A percentile compares a stretch with the other conserved stretches of the same genome.
These are phyloP conservation scores for Citrus hindsii DNA, from an alignment of 345 rosid species.

Conservation along the genomic window DNA sequence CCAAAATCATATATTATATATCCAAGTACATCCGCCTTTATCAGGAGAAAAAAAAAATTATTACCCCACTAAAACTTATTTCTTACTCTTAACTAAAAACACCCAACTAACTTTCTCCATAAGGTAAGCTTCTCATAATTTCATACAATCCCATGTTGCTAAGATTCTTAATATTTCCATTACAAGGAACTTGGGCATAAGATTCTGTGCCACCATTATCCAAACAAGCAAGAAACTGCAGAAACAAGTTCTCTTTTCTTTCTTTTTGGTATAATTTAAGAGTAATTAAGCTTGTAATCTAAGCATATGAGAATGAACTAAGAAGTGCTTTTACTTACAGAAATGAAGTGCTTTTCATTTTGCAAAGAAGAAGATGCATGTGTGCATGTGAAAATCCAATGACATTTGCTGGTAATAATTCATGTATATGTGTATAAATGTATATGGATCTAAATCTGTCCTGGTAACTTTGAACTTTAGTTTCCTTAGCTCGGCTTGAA, in stretches of 20 bases:
- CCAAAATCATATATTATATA: background rate
- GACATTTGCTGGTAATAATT: background rate
- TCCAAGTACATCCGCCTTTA: background rate
- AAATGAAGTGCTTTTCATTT: background rate
- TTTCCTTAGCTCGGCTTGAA: background rate
- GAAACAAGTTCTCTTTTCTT: background rate
- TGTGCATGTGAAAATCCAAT: constrained; percentile 28
- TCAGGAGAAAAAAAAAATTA: background rate
- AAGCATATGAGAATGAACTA: background rate
- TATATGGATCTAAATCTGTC: constrained; percentile 14
- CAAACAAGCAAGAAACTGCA: constrained; percentile 1
- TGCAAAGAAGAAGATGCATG: constrained; percentile 4
- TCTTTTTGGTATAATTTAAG: background rate
- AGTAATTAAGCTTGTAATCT: background rate
- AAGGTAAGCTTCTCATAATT: background rate
- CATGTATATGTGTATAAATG: background rate
- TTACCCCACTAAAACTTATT: background rate
- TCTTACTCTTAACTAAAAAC: background rate
- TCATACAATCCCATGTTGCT: background rate
- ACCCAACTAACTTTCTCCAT: background rate
- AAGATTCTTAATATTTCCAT: constrained; percentile 25
- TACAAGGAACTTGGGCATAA: constrained; percentile 11
- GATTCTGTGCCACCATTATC: background rate
- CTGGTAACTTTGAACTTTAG: constrained; percentile 18
- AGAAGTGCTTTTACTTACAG: background rate